A percentile compares a stretch with the other conserved stretches of the same genome.
phyloP scores from a whole-genome alignment of 2,329 filamentous ascomycete species.

The Colletotrichum sp. region DNA sequence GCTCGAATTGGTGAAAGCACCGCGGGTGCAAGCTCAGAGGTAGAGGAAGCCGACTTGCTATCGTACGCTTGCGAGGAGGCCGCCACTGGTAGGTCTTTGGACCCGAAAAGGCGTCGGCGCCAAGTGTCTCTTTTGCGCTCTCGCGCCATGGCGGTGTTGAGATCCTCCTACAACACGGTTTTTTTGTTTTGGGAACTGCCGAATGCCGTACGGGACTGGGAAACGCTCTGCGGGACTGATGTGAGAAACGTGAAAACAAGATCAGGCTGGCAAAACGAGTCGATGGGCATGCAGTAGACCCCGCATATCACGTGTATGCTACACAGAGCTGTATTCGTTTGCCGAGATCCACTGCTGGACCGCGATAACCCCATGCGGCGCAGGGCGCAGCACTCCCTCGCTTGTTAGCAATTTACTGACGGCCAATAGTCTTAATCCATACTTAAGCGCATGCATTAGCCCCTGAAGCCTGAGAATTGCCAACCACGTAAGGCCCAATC shows the following conservation, averaged over 20 bases:
- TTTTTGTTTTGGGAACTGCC: too few species aligned
- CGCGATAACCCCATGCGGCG: neutral
- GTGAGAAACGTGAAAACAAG: too few species aligned
- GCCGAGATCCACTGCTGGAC: neutral
- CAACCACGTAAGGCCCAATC: too few species aligned
- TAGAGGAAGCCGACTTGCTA: neutral
- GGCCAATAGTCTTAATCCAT: too few species aligned
- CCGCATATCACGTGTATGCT: neutral
- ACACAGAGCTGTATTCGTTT: neutral
- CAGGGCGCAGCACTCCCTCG: neutral
- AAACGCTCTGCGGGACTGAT: too few species aligned
- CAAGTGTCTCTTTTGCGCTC: neutral
- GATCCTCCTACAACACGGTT: neutral
- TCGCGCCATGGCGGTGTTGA: neutral
- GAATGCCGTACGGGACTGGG: too few species aligned
- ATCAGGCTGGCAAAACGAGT: neutral
- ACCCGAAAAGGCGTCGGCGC: neutral
- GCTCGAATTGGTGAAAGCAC: accelerated
- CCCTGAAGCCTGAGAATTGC: accelerated
- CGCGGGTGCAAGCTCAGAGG: neutral
- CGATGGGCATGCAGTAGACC: neutral
- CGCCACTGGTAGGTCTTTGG: neutral
- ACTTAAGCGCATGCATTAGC: neutral
- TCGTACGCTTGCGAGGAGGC: neutral
- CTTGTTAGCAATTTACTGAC: too few species aligned